A percentile compares a stretch with the other conserved stretches of the same genome.
Evolutionary conservation across 441 rosid genomes (phyloP).

Genomic region (Breynia disticha): DNA sequence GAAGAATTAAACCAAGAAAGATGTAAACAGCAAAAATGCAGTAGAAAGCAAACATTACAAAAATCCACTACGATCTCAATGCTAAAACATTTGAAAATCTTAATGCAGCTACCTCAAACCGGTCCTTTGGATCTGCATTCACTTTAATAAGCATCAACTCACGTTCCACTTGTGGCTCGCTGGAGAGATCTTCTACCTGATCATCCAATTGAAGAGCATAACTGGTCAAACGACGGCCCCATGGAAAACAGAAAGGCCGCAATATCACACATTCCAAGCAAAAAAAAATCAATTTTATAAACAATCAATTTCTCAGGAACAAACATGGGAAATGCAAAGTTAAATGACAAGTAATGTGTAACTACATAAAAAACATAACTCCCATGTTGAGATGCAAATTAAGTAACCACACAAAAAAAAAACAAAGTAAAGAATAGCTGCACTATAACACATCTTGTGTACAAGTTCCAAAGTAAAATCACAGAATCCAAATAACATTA

Average conservation of each 20-base stretch:
- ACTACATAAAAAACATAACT: too few relatives aligned
- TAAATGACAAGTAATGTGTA: too few relatives aligned
- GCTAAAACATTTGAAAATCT: constrained; percentile 6
- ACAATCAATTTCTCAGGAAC: too few relatives aligned
- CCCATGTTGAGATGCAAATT: too few relatives aligned
- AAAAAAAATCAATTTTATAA: too few relatives aligned
- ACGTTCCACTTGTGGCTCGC: constrained; percentile 89
- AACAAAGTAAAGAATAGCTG: too few relatives aligned
- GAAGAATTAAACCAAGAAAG: constrained; percentile 18
- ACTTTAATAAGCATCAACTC: constrained; percentile 86
- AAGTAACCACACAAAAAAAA: too few relatives aligned
- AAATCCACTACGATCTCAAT: background rate
- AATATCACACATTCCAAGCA: too few relatives aligned
- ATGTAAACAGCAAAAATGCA: background rate
- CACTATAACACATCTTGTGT: too few relatives aligned
- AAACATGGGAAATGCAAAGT: too few relatives aligned
- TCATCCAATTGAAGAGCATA: constrained; percentile 1
- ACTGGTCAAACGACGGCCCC: too few relatives aligned
- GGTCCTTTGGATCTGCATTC: constrained; percentile 41
- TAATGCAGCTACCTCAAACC: constrained; percentile 49
- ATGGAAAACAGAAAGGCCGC: too few relatives aligned
- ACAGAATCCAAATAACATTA: constrained; percentile 1
- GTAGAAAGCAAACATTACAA: background rate
- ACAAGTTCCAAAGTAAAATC: constrained; percentile 6
- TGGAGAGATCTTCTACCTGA: constrained; percentile 85